Conservation (phyloP, 2,329 filamentous ascomycete genomes). For the Stachybotrys elegans region DNA sequence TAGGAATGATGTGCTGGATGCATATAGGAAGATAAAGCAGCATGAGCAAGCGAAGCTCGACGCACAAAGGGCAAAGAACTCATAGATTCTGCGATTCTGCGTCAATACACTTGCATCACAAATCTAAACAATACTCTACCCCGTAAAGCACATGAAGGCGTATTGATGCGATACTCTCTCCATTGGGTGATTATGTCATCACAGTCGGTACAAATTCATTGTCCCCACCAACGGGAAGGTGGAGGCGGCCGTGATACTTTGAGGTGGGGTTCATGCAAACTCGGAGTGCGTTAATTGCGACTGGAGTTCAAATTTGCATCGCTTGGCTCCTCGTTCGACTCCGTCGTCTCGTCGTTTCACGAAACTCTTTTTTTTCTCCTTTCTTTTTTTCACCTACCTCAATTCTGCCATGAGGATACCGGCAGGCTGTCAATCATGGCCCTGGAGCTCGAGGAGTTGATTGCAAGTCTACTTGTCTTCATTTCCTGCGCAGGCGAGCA, state of each 20-base stretch:
- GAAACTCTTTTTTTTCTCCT: constrained; percentile 14
- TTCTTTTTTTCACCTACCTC: constrained; percentile 12
- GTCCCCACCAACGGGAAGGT: too few relatives aligned
- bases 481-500: constrained; percentile 32
- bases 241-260: too few relatives aligned
- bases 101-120: too few relatives aligned
- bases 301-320: too few relatives aligned
- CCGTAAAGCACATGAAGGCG: too few relatives aligned
- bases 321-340: constrained; percentile 22
- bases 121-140: too few relatives aligned
- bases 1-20: constrained; percentile 29
- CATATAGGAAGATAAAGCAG: constrained; percentile 32
- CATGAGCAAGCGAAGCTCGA: constrained; percentile 30
- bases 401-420: constrained; percentile 20
- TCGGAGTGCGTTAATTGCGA: too few relatives aligned
- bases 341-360: constrained; percentile 16
- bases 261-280: too few relatives aligned
- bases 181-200: too few relatives aligned
- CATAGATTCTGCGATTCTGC: too few relatives aligned
- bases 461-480: constrained; percentile 28
- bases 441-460: constrained; percentile 32
- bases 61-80: constrained; percentile 5
- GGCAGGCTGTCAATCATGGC: constrained; percentile 21
- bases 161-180: too few relatives aligned
- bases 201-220: too few relatives aligned